Evolutionary conservation across 2,329 filamentous ascomycete species (phyloP), one percentile per base, ranked within the genome.

Genomic region (Pseudogymnoascus sp.): DNA sequence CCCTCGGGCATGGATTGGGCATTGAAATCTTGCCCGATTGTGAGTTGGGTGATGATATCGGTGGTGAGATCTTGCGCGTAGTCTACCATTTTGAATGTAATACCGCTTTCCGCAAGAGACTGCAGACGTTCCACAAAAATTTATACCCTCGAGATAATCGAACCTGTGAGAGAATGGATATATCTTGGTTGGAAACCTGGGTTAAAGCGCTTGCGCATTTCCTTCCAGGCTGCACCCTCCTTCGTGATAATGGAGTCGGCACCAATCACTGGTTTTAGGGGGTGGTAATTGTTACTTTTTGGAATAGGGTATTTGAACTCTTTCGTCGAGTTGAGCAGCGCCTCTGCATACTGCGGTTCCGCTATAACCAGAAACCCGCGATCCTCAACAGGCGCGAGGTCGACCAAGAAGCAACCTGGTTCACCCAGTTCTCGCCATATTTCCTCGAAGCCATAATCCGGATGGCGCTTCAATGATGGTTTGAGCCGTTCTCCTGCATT

Each of bases 221-320:
- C 64, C 60, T 68, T 70, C 70, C 70, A 72, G 44, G 68, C 63
- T n/a, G 63, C 37, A 46, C 66, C 69, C 14, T 67, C 62, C 5
- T 40, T 40, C 7, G 37, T 40, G 37, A 40, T 40, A 8, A 40
- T 40, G n/a, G 37, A 40, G 16, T 40, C 37, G 5, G 37, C 37
- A 7, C 37, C 37, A 40, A 40, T 2, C 3, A 40, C 37, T 8
- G 37, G 37, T 7, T 16, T 40, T 16, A 40, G n/a, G 37, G 37
- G 6, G n/a, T 40, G 14, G 37, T 40, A 40, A 40, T 40, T 40
- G 6, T 40, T n/a, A 40, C 37, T 40, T 40, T 40, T 40, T 6
- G 37, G 37, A 40, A 40, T 40, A 16, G 37, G 18, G n/a, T 40
- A 16, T 40, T 40, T 40, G 8, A 40, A 40, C 5, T 40, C 37